A percentile compares a stretch with the other conserved stretches of the same genome.
phyloP scores from a whole-genome alignment of 495 filamentous ascomycete genomes.

The Hypomontagnella monticulosa region DNA sequence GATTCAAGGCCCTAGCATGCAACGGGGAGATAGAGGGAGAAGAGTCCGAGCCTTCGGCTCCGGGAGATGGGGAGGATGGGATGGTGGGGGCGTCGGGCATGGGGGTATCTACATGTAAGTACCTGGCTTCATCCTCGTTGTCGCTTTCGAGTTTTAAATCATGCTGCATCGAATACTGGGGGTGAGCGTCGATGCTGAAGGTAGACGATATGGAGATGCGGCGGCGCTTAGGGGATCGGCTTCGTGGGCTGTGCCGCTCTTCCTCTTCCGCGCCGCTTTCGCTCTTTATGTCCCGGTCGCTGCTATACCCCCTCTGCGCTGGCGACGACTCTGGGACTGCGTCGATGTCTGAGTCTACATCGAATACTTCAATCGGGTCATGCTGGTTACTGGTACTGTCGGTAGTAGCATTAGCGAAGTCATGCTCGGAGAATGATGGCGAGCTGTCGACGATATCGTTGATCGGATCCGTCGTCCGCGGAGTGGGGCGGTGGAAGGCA shows the following conservation, averaged over 20 bases:
- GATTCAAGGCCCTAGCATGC: not conserved
- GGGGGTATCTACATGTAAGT: not conserved
- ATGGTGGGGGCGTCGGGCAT: not conserved
- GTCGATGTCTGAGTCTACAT: constrained; percentile 37
- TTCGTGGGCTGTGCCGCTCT: not conserved
- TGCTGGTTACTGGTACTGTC: constrained; percentile 1
- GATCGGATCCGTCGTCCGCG: constrained; percentile 29
- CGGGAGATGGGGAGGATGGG: not conserved
- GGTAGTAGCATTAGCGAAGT: not conserved
- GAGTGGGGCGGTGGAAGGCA: constrained; percentile 38
- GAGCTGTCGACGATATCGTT: constrained; percentile 41
- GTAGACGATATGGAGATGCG: constrained; percentile 44
- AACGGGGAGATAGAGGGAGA: not conserved
- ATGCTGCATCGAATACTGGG: not conserved
- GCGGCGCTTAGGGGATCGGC: constrained; percentile 35
- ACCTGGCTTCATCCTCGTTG: not conserved
- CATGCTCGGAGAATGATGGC: constrained; percentile 16
- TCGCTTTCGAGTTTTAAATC: constrained; percentile 4
- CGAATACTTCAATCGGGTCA: constrained; percentile 48
- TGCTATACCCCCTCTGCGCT: not conserved
- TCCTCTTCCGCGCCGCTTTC: constrained; percentile 24
- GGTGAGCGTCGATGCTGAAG: constrained; percentile 2
- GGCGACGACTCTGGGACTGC: constrained; percentile 43
- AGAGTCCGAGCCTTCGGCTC: not conserved
- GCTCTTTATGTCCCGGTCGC: constrained; percentile 6